Conservation (phyloP, 1,139 yeast genomes). For the Nakaseomyces sp. region DNA sequence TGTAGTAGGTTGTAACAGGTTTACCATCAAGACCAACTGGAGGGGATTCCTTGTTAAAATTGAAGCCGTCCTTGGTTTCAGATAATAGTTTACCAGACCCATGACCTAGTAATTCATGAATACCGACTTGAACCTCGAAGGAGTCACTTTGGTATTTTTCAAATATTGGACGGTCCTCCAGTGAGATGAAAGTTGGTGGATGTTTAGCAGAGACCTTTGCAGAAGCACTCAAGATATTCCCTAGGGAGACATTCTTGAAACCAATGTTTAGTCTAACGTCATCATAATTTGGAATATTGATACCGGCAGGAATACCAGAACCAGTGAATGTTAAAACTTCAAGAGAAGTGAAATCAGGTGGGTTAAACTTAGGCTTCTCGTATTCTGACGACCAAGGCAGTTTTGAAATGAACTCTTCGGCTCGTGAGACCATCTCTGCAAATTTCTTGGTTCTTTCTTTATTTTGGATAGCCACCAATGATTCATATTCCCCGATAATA, state of each 20-base stretch:
- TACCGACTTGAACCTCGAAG: slow-evolving; percentile 87
- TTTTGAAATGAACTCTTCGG: slow-evolving; percentile 51
- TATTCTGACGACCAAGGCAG: slow-evolving; percentile 71
- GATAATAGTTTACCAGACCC: slow-evolving; percentile 78
- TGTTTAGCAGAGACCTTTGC: slow-evolving; percentile 48
- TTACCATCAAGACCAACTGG: slow-evolving; percentile 48
- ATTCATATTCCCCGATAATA: slow-evolving; percentile 91
- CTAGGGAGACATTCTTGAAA: slow-evolving; percentile 80
- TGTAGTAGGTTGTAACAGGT: slow-evolving; percentile 60
- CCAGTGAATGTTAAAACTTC: slow-evolving; percentile 88
- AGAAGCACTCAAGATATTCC: slow-evolving; percentile 72
- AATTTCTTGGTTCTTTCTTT: slow-evolving; percentile 79
- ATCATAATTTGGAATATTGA: slow-evolving; percentile 86
- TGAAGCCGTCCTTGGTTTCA: slow-evolving; percentile 59
- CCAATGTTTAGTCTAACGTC: slow-evolving; percentile 77
- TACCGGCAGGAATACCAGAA: slow-evolving; percentile 86
- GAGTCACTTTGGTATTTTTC: slow-evolving; percentile 72
- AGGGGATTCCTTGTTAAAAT: slow-evolving; percentile 56
- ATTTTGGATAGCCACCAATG: slow-evolving; percentile 85
- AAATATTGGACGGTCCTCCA: slow-evolving; percentile 46
- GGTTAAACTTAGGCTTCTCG: slow-evolving; percentile 79
- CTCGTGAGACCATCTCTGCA: slow-evolving; percentile 56
- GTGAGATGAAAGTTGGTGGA: slow-evolving; percentile 56
- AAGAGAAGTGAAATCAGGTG: slow-evolving; percentile 85
- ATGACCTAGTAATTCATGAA: slow-evolving; percentile 87